A percentile compares a stretch with the other conserved stretches of the same genome.
Conservation (phyloP, 306 rosid species). For the Gastrolobium bilobum region DNA sequence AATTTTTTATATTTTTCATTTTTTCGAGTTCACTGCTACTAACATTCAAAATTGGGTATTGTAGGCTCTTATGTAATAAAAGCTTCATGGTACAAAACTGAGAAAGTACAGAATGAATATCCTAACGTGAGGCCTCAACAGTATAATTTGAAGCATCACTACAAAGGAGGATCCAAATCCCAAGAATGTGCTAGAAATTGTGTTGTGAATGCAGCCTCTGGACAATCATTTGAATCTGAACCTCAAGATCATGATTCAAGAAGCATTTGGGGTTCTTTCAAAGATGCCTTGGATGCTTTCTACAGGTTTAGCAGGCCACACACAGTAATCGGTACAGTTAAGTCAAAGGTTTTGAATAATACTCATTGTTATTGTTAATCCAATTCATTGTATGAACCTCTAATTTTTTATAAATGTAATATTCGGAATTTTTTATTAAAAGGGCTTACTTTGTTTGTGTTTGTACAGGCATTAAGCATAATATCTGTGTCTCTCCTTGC, state of each 20-base stretch:
- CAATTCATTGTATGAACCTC: not conserved
- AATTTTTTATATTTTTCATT: not conserved
- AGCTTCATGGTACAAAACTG: conserved; percentile 47
- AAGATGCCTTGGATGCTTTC: conserved; percentile 59
- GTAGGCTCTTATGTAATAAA: conserved; percentile 48
- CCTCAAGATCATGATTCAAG: conserved; percentile 49
- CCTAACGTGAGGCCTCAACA: conserved; percentile 45
- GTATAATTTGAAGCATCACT: too few species aligned
- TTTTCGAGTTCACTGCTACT: not conserved
- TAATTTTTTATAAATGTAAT: not conserved
- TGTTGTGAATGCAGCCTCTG: conserved; percentile 59
- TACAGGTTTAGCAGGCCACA: conserved; percentile 76
- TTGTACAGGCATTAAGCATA: conserved; percentile 69
- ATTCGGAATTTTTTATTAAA: too few species aligned
- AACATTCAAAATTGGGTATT: not conserved
- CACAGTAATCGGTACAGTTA: conserved; percentile 75
- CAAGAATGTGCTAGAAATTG: conserved; percentile 40
- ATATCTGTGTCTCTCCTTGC: conserved; percentile 77
- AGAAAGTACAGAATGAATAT: conserved; percentile 48
- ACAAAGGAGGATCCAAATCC: conserved; percentile 33
- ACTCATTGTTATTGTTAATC: too few species aligned
- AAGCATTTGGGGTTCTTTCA: conserved; percentile 45
- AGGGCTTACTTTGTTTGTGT: conserved; percentile 33
- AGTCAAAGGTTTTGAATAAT: too few species aligned
- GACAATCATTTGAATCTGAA: conserved; percentile 64